phyloP scores from a whole-genome alignment of 805 yeast species.

The Metschnikowia similis region DNA sequence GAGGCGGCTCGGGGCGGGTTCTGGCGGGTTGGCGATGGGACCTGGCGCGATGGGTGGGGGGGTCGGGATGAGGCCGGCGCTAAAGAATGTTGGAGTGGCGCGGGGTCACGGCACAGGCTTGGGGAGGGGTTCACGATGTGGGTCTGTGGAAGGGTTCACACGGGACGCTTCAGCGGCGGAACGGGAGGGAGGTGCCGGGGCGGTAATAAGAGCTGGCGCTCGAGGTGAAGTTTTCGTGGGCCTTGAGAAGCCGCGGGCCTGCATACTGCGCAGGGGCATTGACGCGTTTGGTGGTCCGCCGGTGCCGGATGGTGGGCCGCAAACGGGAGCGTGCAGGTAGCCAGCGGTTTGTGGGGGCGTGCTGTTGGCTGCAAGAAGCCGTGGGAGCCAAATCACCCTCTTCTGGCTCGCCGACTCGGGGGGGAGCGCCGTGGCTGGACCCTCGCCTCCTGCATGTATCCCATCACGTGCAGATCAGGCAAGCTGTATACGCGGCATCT shows the following conservation, averaged over 20 bases:
- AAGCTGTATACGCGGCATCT: too few species aligned
- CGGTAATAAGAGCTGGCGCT: conserved; percentile 2
- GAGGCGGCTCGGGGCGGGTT: too few species aligned
- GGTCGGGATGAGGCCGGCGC: too few species aligned
- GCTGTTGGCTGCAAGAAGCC: too few species aligned
- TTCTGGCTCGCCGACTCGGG: too few species aligned
- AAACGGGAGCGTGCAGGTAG: background rate
- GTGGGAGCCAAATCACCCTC: too few species aligned
- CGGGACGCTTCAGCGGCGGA: background rate
- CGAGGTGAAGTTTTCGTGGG: conserved; percentile 2
- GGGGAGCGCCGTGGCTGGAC: too few species aligned
- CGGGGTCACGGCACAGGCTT: background rate
- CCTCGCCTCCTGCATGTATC: too few species aligned
- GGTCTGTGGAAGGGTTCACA: background rate
- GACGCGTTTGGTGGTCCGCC: background rate
- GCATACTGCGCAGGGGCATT: background rate
- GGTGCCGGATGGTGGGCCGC: background rate
- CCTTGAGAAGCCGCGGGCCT: conserved; percentile 1
- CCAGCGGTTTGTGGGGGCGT: background rate
- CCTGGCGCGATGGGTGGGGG: too few species aligned
- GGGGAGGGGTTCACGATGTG: background rate
- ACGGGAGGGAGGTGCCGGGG: background rate
- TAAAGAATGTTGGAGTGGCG: too few species aligned
- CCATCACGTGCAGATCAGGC: too few species aligned
- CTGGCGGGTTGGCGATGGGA: too few species aligned